Evolutionary conservation across 2,329 filamentous ascomycete genomes (phyloP), one percentile per base, ranked within the genome.

Genomic region (Aspergillus ochraceoroseus): DNA sequence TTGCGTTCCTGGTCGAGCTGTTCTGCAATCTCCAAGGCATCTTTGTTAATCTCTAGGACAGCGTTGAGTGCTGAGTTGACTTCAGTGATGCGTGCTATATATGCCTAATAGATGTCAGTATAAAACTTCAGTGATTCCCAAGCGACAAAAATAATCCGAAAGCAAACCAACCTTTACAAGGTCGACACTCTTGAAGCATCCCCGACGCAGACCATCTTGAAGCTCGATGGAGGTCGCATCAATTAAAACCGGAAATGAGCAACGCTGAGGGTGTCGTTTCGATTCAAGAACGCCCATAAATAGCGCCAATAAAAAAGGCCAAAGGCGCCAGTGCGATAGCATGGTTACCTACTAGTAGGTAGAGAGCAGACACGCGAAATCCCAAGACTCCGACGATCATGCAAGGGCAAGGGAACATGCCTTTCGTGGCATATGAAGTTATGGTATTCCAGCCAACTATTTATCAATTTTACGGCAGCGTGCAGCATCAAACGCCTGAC

Each of bases 121-220:
- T 5, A 13, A 26, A 2, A 11, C n/a, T n/a, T n/a, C n/a, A n/a
- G n/a, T n/a, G n/a, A n/a, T n/a, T n/a, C n/a, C n/a, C n/a, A n/a
- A 12, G 3, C 3, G 17, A 6, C n/a, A 13, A 28, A 19, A 23
- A 23, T n/a, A 5, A 26, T 9, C 4, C 5, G 2, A 18, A 27
- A 11, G 9, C 15, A 7, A n/a, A 49, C 47, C 8, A 11, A 65
- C 65, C 43, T 60, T 66, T 30, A 79, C 76, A 12, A 81, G 60
- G 41, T 80, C 73, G n/a, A 74, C 70, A 50, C 74, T 79, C 1
- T 70, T 76, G 47, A 76, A 80, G n/a, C 66, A 60, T 2, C 68
- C 68, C 12, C 59, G 58, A 30, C 71, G 64, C 7, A 80, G 59
- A 2, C 76, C 76, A 27, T 57, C 52, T 17, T 65, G 58, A 14